Percentiles rank a stretch among this genome's conserved stretches.
These are phyloP conservation scores for Wallacemonas sp. DNA, from an alignment of 208 protist genomes.

Conservation along the genomic window DNA sequence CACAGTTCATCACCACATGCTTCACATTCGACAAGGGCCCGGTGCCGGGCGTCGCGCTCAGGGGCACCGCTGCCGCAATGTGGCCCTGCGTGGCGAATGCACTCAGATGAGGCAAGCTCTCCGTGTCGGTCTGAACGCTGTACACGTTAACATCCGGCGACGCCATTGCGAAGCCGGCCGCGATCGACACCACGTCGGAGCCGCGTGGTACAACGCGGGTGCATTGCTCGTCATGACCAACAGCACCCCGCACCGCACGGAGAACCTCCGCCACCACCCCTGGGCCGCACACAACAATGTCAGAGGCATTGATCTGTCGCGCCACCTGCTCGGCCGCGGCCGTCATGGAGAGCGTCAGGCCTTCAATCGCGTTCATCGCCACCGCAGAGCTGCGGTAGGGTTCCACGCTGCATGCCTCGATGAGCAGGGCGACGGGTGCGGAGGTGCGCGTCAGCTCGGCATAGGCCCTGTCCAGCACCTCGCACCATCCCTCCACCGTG, in stretches of 20 bases:
- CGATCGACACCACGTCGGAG: conserved; percentile 61
- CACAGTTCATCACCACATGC: conserved; percentile 89
- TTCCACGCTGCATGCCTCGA: conserved; percentile 55
- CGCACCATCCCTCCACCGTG: conserved; percentile 18
- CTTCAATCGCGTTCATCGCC: conserved; percentile 25
- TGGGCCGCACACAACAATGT: conserved; percentile 79
- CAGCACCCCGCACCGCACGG: conserved; percentile 52
- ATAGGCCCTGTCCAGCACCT: conserved; percentile 57
- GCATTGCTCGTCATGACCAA: conserved; percentile 9
- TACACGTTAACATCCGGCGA: conserved; percentile 60
- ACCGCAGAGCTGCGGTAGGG: conserved; percentile 27
- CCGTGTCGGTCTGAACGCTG: conserved; percentile 87
- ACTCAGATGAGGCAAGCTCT: conserved; percentile 78
- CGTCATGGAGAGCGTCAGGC: conserved; percentile 52
- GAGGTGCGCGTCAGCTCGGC: conserved; percentile 46
- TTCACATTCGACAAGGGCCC: conserved; percentile 70
- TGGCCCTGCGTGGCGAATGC: conserved; percentile 41
- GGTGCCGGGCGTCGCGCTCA: conserved; percentile 1
- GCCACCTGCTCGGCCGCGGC: conserved; percentile 69
- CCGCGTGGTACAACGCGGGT: conserved; percentile 58
- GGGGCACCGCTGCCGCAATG: conserved; percentile 18
- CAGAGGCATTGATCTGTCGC: conserved; percentile 45
- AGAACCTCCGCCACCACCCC: conserved; percentile 66
- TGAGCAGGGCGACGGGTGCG: conserved; percentile 75
- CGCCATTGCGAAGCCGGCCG: conserved; percentile 66